Evolutionary conservation across 2,329 filamentous ascomycete species (phyloP).

Genomic region (Dactylellina sp.): DNA sequence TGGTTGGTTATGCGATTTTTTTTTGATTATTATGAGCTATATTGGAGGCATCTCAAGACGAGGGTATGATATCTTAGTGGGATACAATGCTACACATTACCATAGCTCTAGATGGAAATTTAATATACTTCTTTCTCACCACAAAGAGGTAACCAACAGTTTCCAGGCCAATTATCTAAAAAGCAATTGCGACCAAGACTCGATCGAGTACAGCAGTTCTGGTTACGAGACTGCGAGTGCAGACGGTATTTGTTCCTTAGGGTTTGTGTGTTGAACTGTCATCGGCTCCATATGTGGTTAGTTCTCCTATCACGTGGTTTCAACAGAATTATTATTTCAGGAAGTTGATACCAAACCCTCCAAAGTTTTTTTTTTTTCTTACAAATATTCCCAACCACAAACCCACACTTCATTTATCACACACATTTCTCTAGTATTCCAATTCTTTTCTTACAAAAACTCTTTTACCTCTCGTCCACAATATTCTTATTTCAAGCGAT

Average conservation of each 20-base stretch:
- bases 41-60: slow-evolving; percentile 4
- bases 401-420: background rate
- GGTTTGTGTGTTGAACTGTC: too few relatives aligned
- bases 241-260: too few relatives aligned
- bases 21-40: slow-evolving; percentile 10
- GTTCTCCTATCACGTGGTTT: slow-evolving; percentile 22
- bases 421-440: background rate
- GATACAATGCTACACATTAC: slow-evolving; percentile 10
- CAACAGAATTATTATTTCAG: slow-evolving; percentile 9
- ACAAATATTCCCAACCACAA: slow-evolving; percentile 9
- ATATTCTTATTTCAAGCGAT: background rate
- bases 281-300: too few relatives aligned
- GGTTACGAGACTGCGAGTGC: too few relatives aligned
- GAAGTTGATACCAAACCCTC: background rate
- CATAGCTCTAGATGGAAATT: slow-evolving; percentile 10
- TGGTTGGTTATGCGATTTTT: slow-evolving; percentile 18
- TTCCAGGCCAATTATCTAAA: too few relatives aligned
- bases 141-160: background rate
- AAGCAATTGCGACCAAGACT: too few relatives aligned
- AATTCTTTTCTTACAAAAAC: background rate
- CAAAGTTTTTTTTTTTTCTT: slow-evolving; percentile 8
- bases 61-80: slow-evolving; percentile 12
- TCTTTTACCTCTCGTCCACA: slow-evolving; percentile 5
- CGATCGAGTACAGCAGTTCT: too few relatives aligned
- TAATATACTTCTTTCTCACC: slow-evolving; percentile 23